These are phyloP conservation scores for Hypomontagnella monticulosa DNA, from an alignment of 495 filamentous ascomycete genomes.

Conservation along the genomic window DNA sequence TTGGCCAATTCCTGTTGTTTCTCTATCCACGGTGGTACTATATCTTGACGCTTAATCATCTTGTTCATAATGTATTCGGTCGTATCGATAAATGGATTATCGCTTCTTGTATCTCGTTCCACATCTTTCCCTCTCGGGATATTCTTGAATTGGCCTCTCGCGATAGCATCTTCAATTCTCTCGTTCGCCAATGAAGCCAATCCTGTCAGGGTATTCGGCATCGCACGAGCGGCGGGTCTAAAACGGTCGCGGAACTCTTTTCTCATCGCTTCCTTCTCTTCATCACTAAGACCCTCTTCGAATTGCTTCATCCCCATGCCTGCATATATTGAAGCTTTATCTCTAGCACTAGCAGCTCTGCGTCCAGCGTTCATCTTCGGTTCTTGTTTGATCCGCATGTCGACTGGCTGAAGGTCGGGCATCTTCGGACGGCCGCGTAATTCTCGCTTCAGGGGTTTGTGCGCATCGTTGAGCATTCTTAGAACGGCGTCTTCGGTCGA, in stretches of 20 bases:
- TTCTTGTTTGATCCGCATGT: constrained; percentile 65
- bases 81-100: constrained; percentile 91
- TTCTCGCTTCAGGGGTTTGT: constrained; percentile 71
- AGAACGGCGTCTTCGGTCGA: constrained; percentile 75
- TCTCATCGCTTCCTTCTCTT: constrained; percentile 74
- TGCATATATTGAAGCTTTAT: constrained; percentile 77
- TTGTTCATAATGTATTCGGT: constrained; percentile 99
- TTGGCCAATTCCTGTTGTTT: constrained; percentile 91
- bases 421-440: constrained; percentile 59
- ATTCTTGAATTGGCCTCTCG: constrained; percentile 88
- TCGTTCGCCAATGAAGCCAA: constrained; percentile 88
- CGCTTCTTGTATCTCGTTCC: constrained; percentile 80
- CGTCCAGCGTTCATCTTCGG: constrained; percentile 57
- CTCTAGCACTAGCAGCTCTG: constrained; percentile 79
- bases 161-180: constrained; percentile 93
- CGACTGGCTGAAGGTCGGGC: constrained; percentile 62
- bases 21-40: constrained; percentile 90
- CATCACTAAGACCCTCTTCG: constrained; percentile 66
- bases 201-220: constrained; percentile 82
- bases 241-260: constrained; percentile 84
- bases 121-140: constrained; percentile 83
- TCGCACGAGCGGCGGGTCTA: constrained; percentile 71
- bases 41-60: constrained; percentile 94
- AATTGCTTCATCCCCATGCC: constrained; percentile 62
- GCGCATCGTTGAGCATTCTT: constrained; percentile 86